phyloP scores from a whole-genome alignment of 768 basidiomycete species.

The Leccinellum rugosiceps region DNA sequence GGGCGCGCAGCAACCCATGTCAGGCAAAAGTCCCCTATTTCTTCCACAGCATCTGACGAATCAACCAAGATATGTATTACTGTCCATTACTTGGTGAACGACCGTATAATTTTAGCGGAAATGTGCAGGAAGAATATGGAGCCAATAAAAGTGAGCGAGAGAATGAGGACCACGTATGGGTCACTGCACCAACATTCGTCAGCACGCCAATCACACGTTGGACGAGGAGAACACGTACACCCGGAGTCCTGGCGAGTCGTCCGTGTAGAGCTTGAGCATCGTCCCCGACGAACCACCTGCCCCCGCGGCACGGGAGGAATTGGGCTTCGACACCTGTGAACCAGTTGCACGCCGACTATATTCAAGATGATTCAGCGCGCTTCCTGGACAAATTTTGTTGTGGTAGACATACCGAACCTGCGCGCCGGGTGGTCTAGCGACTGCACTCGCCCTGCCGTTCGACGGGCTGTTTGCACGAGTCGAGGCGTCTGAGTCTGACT shows the following conservation, averaged over 20 bases:
- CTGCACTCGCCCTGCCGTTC: conserved; percentile 42
- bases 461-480: conserved; percentile 39
- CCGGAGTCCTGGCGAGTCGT: conserved; percentile 94
- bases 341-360: conserved; percentile 71
- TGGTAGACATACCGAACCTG: conserved; percentile 65
- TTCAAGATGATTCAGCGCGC: not conserved
- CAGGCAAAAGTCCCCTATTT: conserved; percentile 2
- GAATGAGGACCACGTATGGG: conserved; percentile 93
- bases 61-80: not conserved
- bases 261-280: conserved; percentile 98
- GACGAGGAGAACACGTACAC: conserved; percentile 66
- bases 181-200: conserved; percentile 51
- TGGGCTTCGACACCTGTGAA: conserved; percentile 66
- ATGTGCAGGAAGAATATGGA: conserved; percentile 99
- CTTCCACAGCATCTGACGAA: no score
- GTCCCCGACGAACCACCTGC: conserved; percentile 97
- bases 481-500: conserved; percentile 83
- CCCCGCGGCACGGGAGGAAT: conserved; percentile 86
- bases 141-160: conserved; percentile 94
- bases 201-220: not conserved
- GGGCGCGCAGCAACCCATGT: conserved; percentile 1
- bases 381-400: not conserved
- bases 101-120: conserved; percentile 89
- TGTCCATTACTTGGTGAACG: conserved; percentile 70
- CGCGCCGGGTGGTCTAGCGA: conserved; percentile 74